Base-by-base conservation (phyloP, 345 rosid species). In the Eucalyptus brandiana region DNA sequence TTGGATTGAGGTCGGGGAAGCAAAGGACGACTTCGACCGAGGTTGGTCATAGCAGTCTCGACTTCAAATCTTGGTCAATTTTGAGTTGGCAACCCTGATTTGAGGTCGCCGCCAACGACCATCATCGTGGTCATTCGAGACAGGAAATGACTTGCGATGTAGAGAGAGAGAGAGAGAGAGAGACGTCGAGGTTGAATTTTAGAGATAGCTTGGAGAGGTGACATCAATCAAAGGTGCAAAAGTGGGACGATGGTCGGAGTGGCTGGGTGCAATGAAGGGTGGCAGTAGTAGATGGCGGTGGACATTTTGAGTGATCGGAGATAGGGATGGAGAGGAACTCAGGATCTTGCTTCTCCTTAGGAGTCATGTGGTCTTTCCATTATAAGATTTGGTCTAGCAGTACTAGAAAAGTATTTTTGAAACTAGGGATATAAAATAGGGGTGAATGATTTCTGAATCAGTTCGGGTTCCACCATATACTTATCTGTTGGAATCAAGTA, bases 401-500 rank as follows among this genome's bases (percentile, higher is more conserved):
- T 3, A 12, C 0, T 26, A 26, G 30, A 58, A 26, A 58, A 5
- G n/a, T 26, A 11, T 58, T 58, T 58, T 58, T 58, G 65, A 26
- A 26, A 58, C 2, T 12, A 58, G n/a, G 7, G 14, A 0, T 26
- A 58, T 58, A 1, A 58, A 58, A 53, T 53, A 53, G 26, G 2
- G 10, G 2, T 19, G 26, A 53, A 21, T 0, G 5, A 21, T 53
- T 53, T 53, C 11, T 19, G 0, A 51, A 7, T 51, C 9, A 0
- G 2, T 51, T 1, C 10, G 0, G 0, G 0, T 4, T 53, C 0
- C 26, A 53, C 24, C 1, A 0, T 0, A 53, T 53, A 53, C 26
- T 53, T 53, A 4, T 0, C 0, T 8, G 0, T 53, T 53, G 10
- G 24, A 53, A 53, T 19, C 10, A 53, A 50, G 50, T 51, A 1